A percentile compares a stretch with the other conserved stretches of the same genome.
phyloP scores from a whole-genome alignment of 2,329 filamentous ascomycete genomes.

The Ramularia endophylla region DNA sequence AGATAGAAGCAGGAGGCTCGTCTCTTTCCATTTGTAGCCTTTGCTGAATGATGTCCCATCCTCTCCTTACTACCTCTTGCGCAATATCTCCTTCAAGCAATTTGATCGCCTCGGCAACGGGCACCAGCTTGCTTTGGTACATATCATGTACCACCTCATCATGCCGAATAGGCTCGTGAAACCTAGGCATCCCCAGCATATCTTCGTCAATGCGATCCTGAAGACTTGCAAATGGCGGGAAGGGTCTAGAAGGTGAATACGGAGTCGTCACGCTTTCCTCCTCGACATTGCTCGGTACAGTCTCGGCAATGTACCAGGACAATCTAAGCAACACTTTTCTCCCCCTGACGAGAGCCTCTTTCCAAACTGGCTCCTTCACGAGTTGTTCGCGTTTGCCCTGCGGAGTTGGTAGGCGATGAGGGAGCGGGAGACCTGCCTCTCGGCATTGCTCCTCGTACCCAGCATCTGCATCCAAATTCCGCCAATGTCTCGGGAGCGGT shows the following conservation, averaged over 20 bases:
- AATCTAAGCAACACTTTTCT: constrained; percentile 37
- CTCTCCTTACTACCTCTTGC: constrained; percentile 38
- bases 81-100: constrained; percentile 34
- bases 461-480: constrained; percentile 36
- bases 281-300: constrained; percentile 33
- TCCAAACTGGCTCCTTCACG: constrained; percentile 42
- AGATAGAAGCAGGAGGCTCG: no score
- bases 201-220: constrained; percentile 36
- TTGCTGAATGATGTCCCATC: constrained; percentile 40
- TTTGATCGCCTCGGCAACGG: constrained; percentile 41
- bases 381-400: constrained; percentile 25
- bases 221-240: constrained; percentile 32
- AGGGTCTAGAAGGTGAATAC: constrained; percentile 31
- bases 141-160: constrained; percentile 41
- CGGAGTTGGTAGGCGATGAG: no score
- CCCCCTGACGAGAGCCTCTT: constrained; percentile 38
- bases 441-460: no score
- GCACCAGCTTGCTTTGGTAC: constrained; percentile 39
- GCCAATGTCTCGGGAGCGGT: constrained; percentile 39
- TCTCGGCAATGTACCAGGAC: constrained; percentile 45
- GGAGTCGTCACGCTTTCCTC: constrained; percentile 5
- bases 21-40: constrained; percentile 33
- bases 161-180: constrained; percentile 42
- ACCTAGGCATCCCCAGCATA: constrained; percentile 6
- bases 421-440: no score